Base-by-base conservation (phyloP, 129 eudicot genomes). In the Chrysanthemum lavandulifolium region DNA sequence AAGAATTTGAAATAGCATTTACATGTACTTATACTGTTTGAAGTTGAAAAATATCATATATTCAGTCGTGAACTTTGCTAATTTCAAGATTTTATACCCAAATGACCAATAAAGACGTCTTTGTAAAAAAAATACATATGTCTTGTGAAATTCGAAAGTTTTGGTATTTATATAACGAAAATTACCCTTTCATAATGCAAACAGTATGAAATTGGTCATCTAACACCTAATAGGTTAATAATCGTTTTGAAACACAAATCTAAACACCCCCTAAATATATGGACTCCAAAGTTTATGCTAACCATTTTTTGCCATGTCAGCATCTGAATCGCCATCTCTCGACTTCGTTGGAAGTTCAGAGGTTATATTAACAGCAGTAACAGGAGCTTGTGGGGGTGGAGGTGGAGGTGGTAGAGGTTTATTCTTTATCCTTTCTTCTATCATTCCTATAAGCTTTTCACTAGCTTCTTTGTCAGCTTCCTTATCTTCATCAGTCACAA, bases 361-460 rank as follows among this genome's bases (percentile, higher is more conserved):
- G 77, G 81, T 84, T 50, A 51, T 79, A 73, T 76, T 57, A 40
- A 65, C 91, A 67, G 77, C 79, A 67, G 60, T 74, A 73, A 71
- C 79, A 48, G 73, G 76, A 31, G 86, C 76, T 71, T 82, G 87
- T 13, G 97, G 86, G 3, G 82, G 91, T 50, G 95, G 89, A 5
- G 99, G 99, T 50, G 99, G 99, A 15, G 99, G 99, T 16, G 99
- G 99, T 60, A 86, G 76, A 67, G 97, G 97, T 65, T 82, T 88
- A 67, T 77, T 88, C 84, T 81, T 91, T 75, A 91, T 40, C 79
- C 99, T 85, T 76, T 95, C 99, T 82, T 95, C 99, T 71, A 95
- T 71, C 91, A 91, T 90, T 36, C 61, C 79, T 19, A 76, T 73
- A 73, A 89, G 79, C 85, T 91, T 95, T 80, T 88, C 99, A 62